A percentile compares a stretch with the other conserved stretches of the same genome.
phyloP scores from a whole-genome alignment of 345 rosid species.

The Eucalyptus regnans region DNA sequence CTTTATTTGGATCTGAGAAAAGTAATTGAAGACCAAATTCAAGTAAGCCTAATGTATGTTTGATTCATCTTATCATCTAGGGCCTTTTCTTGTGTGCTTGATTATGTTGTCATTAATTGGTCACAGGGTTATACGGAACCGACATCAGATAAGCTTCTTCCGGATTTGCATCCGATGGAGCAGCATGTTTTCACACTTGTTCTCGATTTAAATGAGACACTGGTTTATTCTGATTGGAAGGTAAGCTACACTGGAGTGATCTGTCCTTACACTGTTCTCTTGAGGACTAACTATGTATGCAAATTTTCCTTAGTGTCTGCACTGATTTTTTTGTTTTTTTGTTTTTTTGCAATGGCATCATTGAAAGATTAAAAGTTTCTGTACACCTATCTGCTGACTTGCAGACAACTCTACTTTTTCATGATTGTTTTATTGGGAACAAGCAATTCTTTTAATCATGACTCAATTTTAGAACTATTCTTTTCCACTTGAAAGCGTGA shows the following conservation, averaged over 20 bases:
- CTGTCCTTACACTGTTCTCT: not conserved
- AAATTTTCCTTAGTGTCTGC: not conserved
- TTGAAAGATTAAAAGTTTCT: not conserved
- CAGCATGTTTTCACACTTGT: slow-evolving; percentile 89
- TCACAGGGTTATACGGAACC: slow-evolving; percentile 86
- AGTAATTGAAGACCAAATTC: slow-evolving; percentile 64
- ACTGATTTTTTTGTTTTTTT: not conserved
- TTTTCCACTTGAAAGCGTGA: slow-evolving; percentile 50
- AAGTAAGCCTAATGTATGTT: slow-evolving; percentile 23
- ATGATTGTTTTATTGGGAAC: not conserved
- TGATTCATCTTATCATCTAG: not conserved
- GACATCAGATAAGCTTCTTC: slow-evolving; percentile 94
- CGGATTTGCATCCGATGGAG: slow-evolving; percentile 82
- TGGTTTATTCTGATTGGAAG: slow-evolving; percentile 93
- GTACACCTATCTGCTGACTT: not conserved
- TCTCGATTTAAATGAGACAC: slow-evolving; percentile 88
- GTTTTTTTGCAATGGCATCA: not conserved
- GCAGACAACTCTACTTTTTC: not conserved
- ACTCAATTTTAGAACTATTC: not conserved
- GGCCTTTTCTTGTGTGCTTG: not conserved
- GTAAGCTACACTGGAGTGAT: slow-evolving; percentile 12
- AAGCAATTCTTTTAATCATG: not conserved
- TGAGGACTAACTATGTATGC: not conserved
- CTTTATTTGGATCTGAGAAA: slow-evolving; percentile 82
- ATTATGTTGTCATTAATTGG: not conserved